phyloP scores from a whole-genome alignment of 2,329 filamentous ascomycete genomes.

The Neopestalotiopsis sp. region DNA sequence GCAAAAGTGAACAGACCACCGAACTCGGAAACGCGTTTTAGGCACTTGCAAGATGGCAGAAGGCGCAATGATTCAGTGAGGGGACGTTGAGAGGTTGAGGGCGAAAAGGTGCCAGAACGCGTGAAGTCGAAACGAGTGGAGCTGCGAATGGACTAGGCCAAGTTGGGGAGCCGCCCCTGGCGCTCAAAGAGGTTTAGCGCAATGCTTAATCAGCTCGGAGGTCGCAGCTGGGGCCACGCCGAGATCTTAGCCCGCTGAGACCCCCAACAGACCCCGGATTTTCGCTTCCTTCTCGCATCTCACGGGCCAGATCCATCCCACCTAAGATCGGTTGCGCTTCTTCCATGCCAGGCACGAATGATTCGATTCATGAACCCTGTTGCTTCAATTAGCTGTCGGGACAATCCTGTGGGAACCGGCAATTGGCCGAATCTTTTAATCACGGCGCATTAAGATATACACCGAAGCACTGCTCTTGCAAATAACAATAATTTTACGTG shows the following conservation, averaged over 20 bases:
- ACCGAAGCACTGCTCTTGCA: neutral
- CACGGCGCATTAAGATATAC: neutral
- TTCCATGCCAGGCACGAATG: neutral
- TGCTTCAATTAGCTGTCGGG: neutral
- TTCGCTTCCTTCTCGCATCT: neutral
- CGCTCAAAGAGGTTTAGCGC: neutral
- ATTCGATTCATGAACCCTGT: neutral
- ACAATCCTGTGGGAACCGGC: neutral
- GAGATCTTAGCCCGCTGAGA: neutral
- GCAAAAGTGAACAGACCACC: neutral
- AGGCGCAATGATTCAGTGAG: conserved; percentile 7
- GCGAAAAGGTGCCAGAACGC: conserved; percentile 18
- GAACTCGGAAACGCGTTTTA: conserved; percentile 10
- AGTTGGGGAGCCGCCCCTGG: conserved; percentile 5
- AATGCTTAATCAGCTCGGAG: conserved; percentile 2
- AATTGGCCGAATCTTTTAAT: neutral
- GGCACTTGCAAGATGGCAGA: neutral
- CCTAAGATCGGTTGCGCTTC: neutral
- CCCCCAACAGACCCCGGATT: neutral
- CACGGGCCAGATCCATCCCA: conserved; percentile 2
- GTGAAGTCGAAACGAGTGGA: conserved; percentile 20
- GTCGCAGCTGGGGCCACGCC: neutral
- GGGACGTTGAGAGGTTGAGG: conserved; percentile 16
- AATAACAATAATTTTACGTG: neutral
- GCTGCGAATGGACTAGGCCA: conserved; percentile 7